Percentiles rank a stretch among this genome's conserved stretches.
phyloP scores from a whole-genome alignment of 2,329 filamentous ascomycete genomes.

The Penicillium sp. region DNA sequence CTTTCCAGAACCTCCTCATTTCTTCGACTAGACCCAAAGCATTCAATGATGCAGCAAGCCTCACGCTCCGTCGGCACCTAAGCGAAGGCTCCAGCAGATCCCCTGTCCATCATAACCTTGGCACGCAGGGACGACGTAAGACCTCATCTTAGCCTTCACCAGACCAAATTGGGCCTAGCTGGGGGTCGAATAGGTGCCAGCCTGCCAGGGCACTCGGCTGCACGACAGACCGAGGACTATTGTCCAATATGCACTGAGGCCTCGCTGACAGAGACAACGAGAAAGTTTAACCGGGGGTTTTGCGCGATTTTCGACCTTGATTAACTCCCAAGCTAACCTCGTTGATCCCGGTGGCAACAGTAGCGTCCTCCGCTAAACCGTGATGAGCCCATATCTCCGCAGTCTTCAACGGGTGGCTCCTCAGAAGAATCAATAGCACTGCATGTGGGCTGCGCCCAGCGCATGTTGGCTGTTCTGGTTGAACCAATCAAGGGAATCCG shows the following conservation, averaged over 20 bases:
- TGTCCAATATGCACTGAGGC: neutral
- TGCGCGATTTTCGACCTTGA: slow-evolving; percentile 18
- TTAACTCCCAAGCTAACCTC: neutral
- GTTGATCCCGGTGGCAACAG: neutral
- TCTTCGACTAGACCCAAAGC: slow-evolving; percentile 4
- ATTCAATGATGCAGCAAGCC: slow-evolving; percentile 7
- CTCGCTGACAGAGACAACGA: neutral
- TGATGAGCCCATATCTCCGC: slow-evolving; percentile 11
- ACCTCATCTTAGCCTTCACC: slow-evolving; percentile 1
- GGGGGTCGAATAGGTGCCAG: neutral
- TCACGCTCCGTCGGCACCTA: slow-evolving; percentile 7
- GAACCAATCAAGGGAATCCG: slow-evolving; percentile 8
- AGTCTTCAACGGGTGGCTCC: slow-evolving; percentile 15
- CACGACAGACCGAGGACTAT: neutral
- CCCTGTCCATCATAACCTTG: slow-evolving; percentile 10
- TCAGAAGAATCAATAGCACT: neutral
- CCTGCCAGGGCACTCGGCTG: neutral
- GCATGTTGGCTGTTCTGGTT: neutral
- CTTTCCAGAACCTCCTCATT: slow-evolving; percentile 10
- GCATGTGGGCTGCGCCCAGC: neutral
- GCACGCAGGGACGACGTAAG: slow-evolving; percentile 9
- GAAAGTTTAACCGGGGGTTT: slow-evolving; percentile 9
- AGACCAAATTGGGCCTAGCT: slow-evolving; percentile 1
- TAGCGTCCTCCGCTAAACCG: slow-evolving; percentile 7
- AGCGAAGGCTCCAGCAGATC: slow-evolving; percentile 11